Evolutionary conservation across 192 early-diverging fungal genomes (phyloP).

Genomic region (Entrophospora sp.): DNA sequence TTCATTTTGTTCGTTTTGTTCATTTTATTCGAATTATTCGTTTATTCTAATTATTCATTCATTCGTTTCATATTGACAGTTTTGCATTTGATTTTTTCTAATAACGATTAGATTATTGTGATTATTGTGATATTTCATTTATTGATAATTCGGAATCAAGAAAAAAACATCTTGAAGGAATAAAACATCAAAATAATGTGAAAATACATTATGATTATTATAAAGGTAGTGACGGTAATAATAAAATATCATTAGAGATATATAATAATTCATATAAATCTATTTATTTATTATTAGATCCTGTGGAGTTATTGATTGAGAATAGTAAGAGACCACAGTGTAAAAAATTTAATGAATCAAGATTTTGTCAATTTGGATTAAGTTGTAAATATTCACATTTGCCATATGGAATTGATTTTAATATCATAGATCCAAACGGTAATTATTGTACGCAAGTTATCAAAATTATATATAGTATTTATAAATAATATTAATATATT

Average conservation of each 20-base stretch:
- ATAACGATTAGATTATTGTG: no score
- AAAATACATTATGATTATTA: conserved; percentile 29
- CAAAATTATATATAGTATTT: conserved; percentile 14
- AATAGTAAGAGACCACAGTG: conserved; percentile 26
- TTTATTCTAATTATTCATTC: no score
- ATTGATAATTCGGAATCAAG: conserved; percentile 28
- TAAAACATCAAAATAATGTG: conserved; percentile 19
- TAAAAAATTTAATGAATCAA: conserved; percentile 15
- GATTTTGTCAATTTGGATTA: conserved; percentile 27
- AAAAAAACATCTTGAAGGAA: conserved; percentile 27
- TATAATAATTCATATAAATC: neutral
- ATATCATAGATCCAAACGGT: neutral
- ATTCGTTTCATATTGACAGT: no score
- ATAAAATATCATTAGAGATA: neutral
- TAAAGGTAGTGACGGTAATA: conserved; percentile 25
- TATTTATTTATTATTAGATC: conserved; percentile 4
- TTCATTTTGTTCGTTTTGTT: no score
- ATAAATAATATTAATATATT: neutral
- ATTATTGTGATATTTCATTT: no score
- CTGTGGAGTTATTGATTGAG: conserved; percentile 22
- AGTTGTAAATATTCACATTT: conserved; percentile 29
- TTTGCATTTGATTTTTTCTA: no score
- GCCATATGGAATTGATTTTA: conserved; percentile 14
- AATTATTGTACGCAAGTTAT: neutral
- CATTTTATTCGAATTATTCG: no score